Evolutionary conservation across 305 asterid genomes (phyloP), one percentile per base, ranked within the genome.

Genomic region (Lippia alba): DNA sequence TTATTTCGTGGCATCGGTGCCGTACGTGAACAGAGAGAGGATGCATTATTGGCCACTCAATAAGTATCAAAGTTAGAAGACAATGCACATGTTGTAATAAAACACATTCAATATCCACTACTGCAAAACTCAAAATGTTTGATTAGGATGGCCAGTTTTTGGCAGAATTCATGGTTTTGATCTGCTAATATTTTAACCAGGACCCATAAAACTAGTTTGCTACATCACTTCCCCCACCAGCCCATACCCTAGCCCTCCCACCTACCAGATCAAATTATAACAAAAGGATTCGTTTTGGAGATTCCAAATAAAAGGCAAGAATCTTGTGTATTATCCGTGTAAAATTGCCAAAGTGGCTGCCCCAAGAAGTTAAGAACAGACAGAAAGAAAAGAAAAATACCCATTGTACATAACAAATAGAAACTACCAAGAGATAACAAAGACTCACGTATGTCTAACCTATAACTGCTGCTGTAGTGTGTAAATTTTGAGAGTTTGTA

Each of bases 41-140:
- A 14, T 54, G 74, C 65, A 73, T 70, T 74, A 68, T 74, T 74
- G 79, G 53, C 58, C 57, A 58, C 70, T 36, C 58, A 34, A 79
- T 44, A 74, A 63, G 70, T 30, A 57, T 72, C 77, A 70, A 64
- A 51, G 70, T 69, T 54, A 51, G 8, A 67, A 77, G 75, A 78
- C 79, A 77, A 65, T 66, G 80, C 80, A 85, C 87, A 80, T 85
- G 82, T 74, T 81, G 79, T 69, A 71, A 72, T 76, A 64, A 36
- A 83, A 73, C 61, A 74, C 74, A 74, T 54, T 69, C 49, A 65
- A 74, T 51, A 40, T 67, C 72, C 74, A 56, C 57, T 70, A 48
- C 84, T 56, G 66, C 74, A 70, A 55, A 48, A 73, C 33, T 67
- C 58, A 36, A 49, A 36, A 39, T 58, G 60, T 16, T 55, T 74